Base-by-base conservation (phyloP, 306 rosid species). In the Styphnolobium japonicum region DNA sequence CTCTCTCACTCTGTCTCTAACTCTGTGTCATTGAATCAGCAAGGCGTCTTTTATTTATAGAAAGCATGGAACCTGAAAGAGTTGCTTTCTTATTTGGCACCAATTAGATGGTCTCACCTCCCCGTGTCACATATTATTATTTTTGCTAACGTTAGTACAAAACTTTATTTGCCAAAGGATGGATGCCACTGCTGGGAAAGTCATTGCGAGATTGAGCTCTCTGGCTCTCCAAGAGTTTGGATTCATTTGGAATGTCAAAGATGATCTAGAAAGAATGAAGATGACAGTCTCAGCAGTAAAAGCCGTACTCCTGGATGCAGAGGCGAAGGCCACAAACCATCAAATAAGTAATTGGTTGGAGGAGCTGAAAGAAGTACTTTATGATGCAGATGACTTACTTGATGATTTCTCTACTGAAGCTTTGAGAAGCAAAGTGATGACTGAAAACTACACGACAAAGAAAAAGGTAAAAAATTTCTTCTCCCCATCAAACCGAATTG, bases 331-430 rank as follows among this genome's bases (percentile, higher is more conserved):
- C 37, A 10, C 15, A 5, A 40, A 63, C 37, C 51, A 73, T 37
- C 77, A 53, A 66, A 23, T 78, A 3, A 73, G 74, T 22, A 39
- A 19, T 29, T 83, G 86, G 87, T 19, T 83, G 46, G 62, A 73
- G 56, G 65, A 65, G 33, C 73, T 84, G 33, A 85, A 64, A 77
- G 84, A 77, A 16, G 74, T 67, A 11, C 76, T 87, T 8, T 73
- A 51, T 77, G 90, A 84, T 76, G 87, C 82, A 67, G 80, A 87
- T 34, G 85, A 83, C 81, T 37, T 83, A 4, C 46, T 83, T 2
- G 86, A 87, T 25, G 84, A 77, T 16, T 16, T 83, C 5, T 56
- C 72, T 0, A n/a, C 46, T 25, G 56, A 78, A 74, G 71, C 31
- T 31, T 42, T 81, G 31, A 14, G 22, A n/a, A 37, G 83, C 18